Percentiles rank a stretch among this genome's conserved stretches.
These are phyloP conservation scores for Rhodotorula sphaerocarpa DNA, from an alignment of 768 basidiomycete genomes.

Conservation along the genomic window DNA sequence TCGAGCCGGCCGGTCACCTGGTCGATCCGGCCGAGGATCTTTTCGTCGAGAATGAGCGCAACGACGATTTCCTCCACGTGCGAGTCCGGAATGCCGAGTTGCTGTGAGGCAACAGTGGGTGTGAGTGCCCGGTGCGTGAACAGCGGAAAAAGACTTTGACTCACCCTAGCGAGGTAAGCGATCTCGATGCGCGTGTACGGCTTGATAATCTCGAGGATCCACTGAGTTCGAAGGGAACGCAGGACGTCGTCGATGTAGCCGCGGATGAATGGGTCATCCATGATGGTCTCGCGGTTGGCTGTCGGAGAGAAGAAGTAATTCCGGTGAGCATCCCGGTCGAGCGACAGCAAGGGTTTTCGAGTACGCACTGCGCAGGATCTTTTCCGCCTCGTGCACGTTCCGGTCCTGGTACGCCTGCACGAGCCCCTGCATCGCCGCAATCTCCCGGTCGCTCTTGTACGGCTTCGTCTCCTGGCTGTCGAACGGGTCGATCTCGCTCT, in stretches of 20 bases:
- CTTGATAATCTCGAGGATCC: conserved; percentile 94
- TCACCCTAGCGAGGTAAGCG: conserved; percentile 80
- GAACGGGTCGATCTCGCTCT: conserved; percentile 97
- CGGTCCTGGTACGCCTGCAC: conserved; percentile 93
- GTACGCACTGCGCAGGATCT: conserved; percentile 74
- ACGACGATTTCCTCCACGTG: conserved; percentile 93
- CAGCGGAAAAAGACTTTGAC: conserved; percentile 17
- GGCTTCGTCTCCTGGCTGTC: conserved; percentile 99
- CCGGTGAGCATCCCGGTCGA: too few species aligned
- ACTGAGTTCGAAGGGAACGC: conserved; percentile 86
- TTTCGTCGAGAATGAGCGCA: conserved; percentile 89
- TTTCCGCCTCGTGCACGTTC: conserved; percentile 95
- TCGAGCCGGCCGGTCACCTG: conserved; percentile 90
- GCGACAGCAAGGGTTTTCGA: too few species aligned
- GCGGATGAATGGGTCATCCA: conserved; percentile 89
- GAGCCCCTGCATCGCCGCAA: conserved; percentile 94
- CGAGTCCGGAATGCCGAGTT: conserved; percentile 83
- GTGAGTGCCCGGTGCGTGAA: background rate
- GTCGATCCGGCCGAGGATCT: conserved; percentile 91
- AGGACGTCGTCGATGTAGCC: conserved; percentile 94
- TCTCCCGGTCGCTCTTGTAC: conserved; percentile 93
- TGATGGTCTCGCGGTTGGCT: conserved; percentile 93
- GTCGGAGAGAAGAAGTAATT: conserved; percentile 2
- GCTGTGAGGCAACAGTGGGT: conserved; percentile 48
- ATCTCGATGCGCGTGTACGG: conserved; percentile 93